Base-by-base conservation (phyloP, 2,329 filamentous ascomycete species). In the Diaporthe aspalathi region DNA sequence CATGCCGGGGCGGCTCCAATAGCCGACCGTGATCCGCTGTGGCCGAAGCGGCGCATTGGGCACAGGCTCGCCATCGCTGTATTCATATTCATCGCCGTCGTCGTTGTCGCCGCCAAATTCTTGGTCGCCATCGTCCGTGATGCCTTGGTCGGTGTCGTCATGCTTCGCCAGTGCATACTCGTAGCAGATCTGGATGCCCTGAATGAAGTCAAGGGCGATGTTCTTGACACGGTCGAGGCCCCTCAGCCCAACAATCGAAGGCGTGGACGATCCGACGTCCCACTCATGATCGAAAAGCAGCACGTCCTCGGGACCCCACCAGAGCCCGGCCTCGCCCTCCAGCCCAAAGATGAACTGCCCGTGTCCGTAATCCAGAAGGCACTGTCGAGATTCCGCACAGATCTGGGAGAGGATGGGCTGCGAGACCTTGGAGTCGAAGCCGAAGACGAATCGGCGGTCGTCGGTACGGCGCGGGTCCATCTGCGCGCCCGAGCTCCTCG, bases 391-490 rank as follows among this genome's bases (percentile, higher is more conserved):
- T 7, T 63, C 43, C 16, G 43, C 40, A 11, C 57, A 63, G n/a
- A 63, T 63, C 20, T 63, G 43, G 7, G 60, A 50, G 60, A 50
- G 43, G 29, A 65, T 65, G 45, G 60, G 60, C 20, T 65, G 45
- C 16, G 45, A 50, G 60, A 27, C n/a, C 49, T 50, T 38, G n/a
- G 45, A 38, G 57, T 63, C 27, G 12, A 63, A 49, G 20, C 57
- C 43, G 24, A 63, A 63, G 22, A 49, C 20, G 20, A 32, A 65
- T 11, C 45, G 45, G 45, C 29, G 43, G 60, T 50, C 29, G 8
- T 62, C 40, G 1, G 16, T 22, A 8, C 40, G 40, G 17, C 27
- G 24, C 9, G 40, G 29, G 9, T 35, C 43, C 12, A 47, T 2
- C 17, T 8, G 12, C 29, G 43, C 14, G 5, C 29, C n/a, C 16